Base-by-base conservation (phyloP, 192 early-diverging fungal species). In the Backusella luteola region DNA sequence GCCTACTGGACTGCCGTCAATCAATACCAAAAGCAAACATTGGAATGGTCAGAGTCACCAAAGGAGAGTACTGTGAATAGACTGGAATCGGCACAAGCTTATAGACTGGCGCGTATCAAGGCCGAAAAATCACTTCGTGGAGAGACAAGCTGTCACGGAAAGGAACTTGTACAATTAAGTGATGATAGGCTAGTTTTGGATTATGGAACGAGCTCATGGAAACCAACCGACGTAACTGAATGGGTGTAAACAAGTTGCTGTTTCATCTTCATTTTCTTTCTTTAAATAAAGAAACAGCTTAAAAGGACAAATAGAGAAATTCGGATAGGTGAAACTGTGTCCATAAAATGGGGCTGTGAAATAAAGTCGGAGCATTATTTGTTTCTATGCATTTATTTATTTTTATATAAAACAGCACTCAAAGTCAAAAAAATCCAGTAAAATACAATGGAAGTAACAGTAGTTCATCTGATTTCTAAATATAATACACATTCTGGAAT, bases 71-170 rank as follows among this genome's bases (percentile, higher is more conserved):
- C 41, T 6, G 8, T 32, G 4, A 23, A 52, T 49, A 44, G 70
- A 44, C 17, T 71, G 8, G 42, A 44, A 19, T 32, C 26, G 0
- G 70, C 39, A 23, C 70, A 44, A 6, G 14, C 41, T 71, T 71
- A 71, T 32, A 39, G 70, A 44, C 17, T 71, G 23, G 70, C 70
- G 29, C 70, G 70, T 32, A 71, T 71, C 14, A 71, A 52, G 29
- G 70, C 70, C 23, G 70, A 71, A 34, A 71, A 32, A 29, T 23
- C 38, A 14, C 42, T 71, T 26, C 38, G 70, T 26, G 70, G 41
- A 71, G 39, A 39, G 26, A 71, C 70, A 26, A 42, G 38, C 12
- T 71, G 34, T 29, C 39, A 46, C 4, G 70, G 39, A 1, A 71
- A 71, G 26, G 70, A 44, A 4, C 29, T 71, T 15, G 70, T 46